These are phyloP conservation scores for Miscanthus lutarioriparius DNA, from an alignment of 176 grass and related monocot genomes.

Conservation along the genomic window DNA sequence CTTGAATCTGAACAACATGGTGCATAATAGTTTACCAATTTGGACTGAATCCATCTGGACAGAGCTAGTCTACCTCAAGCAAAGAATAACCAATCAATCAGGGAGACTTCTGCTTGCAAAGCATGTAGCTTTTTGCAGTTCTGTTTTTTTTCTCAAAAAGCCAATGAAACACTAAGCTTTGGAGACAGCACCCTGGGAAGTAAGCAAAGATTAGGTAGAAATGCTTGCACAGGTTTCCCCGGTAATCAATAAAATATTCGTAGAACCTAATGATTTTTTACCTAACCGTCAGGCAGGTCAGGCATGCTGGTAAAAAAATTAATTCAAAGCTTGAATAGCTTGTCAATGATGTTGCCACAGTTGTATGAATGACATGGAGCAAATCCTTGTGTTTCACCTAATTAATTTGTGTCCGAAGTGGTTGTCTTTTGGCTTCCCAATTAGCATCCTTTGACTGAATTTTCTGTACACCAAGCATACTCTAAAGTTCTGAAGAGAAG, in stretches of 20 bases:
- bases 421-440: conserved; percentile 39
- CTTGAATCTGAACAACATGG: neutral
- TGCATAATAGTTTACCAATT: conserved; percentile 26
- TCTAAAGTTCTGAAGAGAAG: conserved; percentile 1
- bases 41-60: conserved; percentile 24
- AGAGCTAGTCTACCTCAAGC: conserved; percentile 34
- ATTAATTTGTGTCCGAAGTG: conserved; percentile 32
- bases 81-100: conserved; percentile 45
- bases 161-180: conserved; percentile 59
- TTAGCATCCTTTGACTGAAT: conserved; percentile 34
- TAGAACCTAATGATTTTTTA: conserved; percentile 61
- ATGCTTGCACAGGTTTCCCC: conserved; percentile 34
- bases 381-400: conserved; percentile 31
- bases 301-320: conserved; percentile 34
- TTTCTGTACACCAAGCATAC: neutral
- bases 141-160: conserved; percentile 21
- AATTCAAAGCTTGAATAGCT: conserved; percentile 43
- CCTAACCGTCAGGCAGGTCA: conserved; percentile 42
- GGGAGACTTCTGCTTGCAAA: conserved; percentile 39
- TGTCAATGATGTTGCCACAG: conserved; percentile 43
- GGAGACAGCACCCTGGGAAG: conserved; percentile 81
- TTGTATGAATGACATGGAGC: conserved; percentile 14
- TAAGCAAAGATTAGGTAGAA: conserved; percentile 75
- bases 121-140: conserved; percentile 50
- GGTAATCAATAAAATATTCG: conserved; percentile 39